Base-by-base conservation (phyloP, 305 asterid species). In the Rubia tinctorum region DNA sequence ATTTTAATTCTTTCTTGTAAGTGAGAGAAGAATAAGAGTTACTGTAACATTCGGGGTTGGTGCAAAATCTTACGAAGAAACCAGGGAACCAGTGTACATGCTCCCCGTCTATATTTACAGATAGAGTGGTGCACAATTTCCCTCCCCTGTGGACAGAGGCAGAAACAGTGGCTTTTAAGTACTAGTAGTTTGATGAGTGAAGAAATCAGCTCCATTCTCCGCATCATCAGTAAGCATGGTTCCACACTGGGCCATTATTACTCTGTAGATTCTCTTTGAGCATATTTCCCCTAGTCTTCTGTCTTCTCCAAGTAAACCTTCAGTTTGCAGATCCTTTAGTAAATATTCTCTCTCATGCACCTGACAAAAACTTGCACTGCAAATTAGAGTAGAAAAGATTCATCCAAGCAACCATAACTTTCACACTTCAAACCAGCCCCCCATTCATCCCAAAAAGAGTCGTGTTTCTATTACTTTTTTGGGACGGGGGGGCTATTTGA, bases 341-440 rank as follows among this genome's bases (percentile, higher is more conserved):
- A 95, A 82, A 83, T 85, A 88, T 76, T 95, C 99, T 80, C 92
- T 95, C 87, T 95, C 99, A 59, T 92, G 97, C 71, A 90, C 99
- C 98, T 95, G 88, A 53, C 56, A 70, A 22, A 27, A 63, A 74
- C 55, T 20, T 18, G 11, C 25, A 74, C 17, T 5, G 17, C 43
- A n/a, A 40, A 59, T 49, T 67, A 56, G 60, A 23, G 30, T 37
- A 34, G 22, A 18, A 44, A 37, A 68, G 22, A 47, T 15, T 8
- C 45, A 6, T n/a, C 40, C 73, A 70, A 70, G 39, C 61, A 39
- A 30, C 45, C 14, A 1, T n/a, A 74, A 66, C 39, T 40, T 15
- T 7, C 64, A 63, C 14, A 44, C 45, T 27, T 3, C 5, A 5
- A 8, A n/a, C 30, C 4, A 0, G 5, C 49, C n/a, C n/a, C n/a